Base-by-base conservation (phyloP, 2,329 filamentous ascomycete genomes). In the Scleromitrula shiraiana region DNA sequence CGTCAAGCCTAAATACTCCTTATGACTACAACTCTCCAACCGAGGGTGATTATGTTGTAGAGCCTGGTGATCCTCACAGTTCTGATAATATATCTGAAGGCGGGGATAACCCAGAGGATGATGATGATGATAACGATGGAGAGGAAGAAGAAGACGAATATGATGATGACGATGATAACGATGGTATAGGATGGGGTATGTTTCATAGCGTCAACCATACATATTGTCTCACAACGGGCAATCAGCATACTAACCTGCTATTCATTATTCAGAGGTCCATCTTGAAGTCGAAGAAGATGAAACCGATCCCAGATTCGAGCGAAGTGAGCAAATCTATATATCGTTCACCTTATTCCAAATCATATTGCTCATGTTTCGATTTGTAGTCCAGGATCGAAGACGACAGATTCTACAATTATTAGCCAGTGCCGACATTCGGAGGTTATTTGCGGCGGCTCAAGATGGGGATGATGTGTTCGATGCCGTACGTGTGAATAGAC, bases 401-500 rank as follows among this genome's bases (percentile, higher is more conserved):
- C 51, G 50, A 45, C 48, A 51, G 15, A 47, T 61, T 8, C 46
- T 59, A 35, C 53, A 54, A 7, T 26, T 62, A 19, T 50, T 62
- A 32, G 51, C 51, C 29, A 43, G 41, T 8, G 35, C 50, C 9
- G 50, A 58, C 38, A 44, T 40, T 41, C 26, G 15, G 37, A 24
- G 14, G 12, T 29, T 40, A 10, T 29, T 46, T 17, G 43, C 50
- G 30, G 54, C 55, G 12, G 51, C 52, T 30, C 46, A 53, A 8
- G 53, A 55, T 15, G 54, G 56, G 12, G 56, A 57, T 29, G 46
- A 52, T 8, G 41, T 49, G 9, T 8, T 49, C 26, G 15, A 6
- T 10, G 64, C 68, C 41, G 66, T 71, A 41, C 69, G 71, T 57
- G 67, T 73, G 33, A 64, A 71, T 27, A 67, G 74, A 39, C 67